Evolutionary conservation across 495 filamentous ascomycete genomes (phyloP).

Genomic region (Amorphotheca resinae): DNA sequence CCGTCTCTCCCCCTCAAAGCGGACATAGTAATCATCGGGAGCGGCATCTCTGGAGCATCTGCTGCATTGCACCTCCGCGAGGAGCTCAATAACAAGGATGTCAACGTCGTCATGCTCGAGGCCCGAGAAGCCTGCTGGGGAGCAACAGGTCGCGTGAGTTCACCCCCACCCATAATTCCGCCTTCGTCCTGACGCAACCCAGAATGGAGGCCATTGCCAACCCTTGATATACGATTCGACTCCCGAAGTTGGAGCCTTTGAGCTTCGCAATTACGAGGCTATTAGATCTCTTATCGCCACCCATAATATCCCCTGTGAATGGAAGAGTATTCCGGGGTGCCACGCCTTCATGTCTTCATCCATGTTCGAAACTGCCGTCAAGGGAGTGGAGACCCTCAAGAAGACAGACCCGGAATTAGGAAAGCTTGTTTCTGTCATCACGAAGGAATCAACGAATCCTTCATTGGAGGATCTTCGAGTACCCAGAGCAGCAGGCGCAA

Average conservation of each 20-base stretch:
- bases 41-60: slow-evolving; percentile 57
- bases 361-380: slow-evolving; percentile 32
- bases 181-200: background rate
- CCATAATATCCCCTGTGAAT: slow-evolving; percentile 50
- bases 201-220: slow-evolving; percentile 69
- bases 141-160: slow-evolving; percentile 58
- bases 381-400: slow-evolving; percentile 29
- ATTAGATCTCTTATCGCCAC: slow-evolving; percentile 38
- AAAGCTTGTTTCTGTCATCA: slow-evolving; percentile 12
- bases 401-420: slow-evolving; percentile 39
- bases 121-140: slow-evolving; percentile 69
- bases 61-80: slow-evolving; percentile 50
- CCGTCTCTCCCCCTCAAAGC: slow-evolving; percentile 45
- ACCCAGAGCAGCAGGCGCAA: slow-evolving; percentile 28
- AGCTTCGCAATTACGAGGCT: slow-evolving; percentile 44
- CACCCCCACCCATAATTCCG: background rate
- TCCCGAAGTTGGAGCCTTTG: slow-evolving; percentile 46
- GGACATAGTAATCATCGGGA: slow-evolving; percentile 57
- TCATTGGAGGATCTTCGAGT: slow-evolving; percentile 15
- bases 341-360: slow-evolving; percentile 39
- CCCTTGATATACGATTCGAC: slow-evolving; percentile 41
- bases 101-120: slow-evolving; percentile 58
- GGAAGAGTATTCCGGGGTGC: slow-evolving; percentile 35
- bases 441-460: slow-evolving; percentile 14
- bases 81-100: slow-evolving; percentile 24